Conservation (phyloP, 2,329 filamentous ascomycete species). For the Fusarium heterosporum region DNA sequence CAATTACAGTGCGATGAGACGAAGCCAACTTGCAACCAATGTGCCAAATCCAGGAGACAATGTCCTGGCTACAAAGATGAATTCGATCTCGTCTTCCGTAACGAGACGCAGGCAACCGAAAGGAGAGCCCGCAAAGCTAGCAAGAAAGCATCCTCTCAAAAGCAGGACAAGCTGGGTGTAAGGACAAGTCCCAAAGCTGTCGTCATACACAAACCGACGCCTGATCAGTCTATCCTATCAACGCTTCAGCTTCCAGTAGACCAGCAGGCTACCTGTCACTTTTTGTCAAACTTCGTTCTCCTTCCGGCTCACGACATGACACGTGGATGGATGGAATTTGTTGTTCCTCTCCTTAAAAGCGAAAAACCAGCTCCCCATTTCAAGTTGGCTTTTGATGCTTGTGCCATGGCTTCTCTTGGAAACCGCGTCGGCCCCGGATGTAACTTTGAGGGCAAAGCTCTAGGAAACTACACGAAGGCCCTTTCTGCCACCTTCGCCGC, state of each 20-base stretch:
- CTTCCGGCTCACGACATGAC: slow-evolving; percentile 62
- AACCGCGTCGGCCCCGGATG: slow-evolving; percentile 58
- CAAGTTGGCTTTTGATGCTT: slow-evolving; percentile 68
- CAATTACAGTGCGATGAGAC: slow-evolving; percentile 71
- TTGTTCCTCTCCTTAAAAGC: slow-evolving; percentile 65
- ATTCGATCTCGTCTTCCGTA: slow-evolving; percentile 78
- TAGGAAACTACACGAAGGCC: slow-evolving; percentile 67
- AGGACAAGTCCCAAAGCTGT: slow-evolving; percentile 24
- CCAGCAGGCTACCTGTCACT: slow-evolving; percentile 68
- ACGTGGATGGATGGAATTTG: slow-evolving; percentile 69
- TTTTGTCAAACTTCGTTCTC: slow-evolving; percentile 70
- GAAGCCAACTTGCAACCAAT: slow-evolving; percentile 74
- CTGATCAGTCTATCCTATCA: slow-evolving; percentile 45
- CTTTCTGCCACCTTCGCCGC: slow-evolving; percentile 65
- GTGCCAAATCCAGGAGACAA: slow-evolving; percentile 70
- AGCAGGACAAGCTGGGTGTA: slow-evolving; percentile 44
- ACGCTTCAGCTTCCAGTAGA: slow-evolving; percentile 61
- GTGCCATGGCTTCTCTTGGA: slow-evolving; percentile 67
- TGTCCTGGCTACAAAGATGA: slow-evolving; percentile 78
- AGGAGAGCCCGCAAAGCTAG: slow-evolving; percentile 69
- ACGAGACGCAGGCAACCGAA: slow-evolving; percentile 77
- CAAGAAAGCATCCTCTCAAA: slow-evolving; percentile 59
- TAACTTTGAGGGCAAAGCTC: slow-evolving; percentile 55
- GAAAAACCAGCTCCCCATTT: slow-evolving; percentile 61
- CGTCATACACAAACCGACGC: slow-evolving; percentile 30